Evolutionary conservation across 2,329 filamentous ascomycete species (phyloP), one percentile per base, ranked within the genome.

Genomic region (Sarocladium strictum): DNA sequence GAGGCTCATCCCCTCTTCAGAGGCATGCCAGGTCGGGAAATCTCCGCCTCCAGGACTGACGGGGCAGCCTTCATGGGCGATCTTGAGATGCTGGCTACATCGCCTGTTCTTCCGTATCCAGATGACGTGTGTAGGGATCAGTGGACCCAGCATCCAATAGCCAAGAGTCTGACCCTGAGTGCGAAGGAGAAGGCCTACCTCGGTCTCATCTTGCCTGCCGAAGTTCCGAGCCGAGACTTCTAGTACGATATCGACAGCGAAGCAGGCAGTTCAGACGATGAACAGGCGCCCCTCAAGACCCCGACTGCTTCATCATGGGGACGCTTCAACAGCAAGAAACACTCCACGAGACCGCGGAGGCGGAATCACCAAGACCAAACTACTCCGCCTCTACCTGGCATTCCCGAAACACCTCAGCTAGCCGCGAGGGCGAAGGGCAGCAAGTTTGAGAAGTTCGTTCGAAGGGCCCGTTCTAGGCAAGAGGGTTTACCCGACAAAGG

Each of bases 1-100:
- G 35, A 53, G 17, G 19, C 23, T 11, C 50, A 53, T 29, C 92
- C 71, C 79, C 63, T 73, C 0, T 63, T 73, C 10, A 63, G 58
- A 51, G 69, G 71, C 5, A 65, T 70, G 54, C 70, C 72, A 1
- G 71, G 71, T 2, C 64, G 70, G 53, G 71, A 74, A 53, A 58
- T 73, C 10, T 69, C 69, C 0, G 63, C 63, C 3, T 66, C 72
- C 14, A 71, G 67, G 50, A 73, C 69, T 1, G 69, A 74, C 27
- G 65, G 64, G 3, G 66, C 68, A 14, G 61, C 62, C 2, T 70
- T 72, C 57, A 59, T 63, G n/a, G 61, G 62, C 26, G 69, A 35
- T 9, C 14, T 35, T 10, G 27, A 35, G n/a, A 21, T n/a, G 21
- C 27, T n/a, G n/a, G n/a, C n/a, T n/a, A n/a, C n/a, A n/a, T n/a